phyloP scores from a whole-genome alignment of 169 alveolate species.

The Amoebophrya sp. region DNA sequence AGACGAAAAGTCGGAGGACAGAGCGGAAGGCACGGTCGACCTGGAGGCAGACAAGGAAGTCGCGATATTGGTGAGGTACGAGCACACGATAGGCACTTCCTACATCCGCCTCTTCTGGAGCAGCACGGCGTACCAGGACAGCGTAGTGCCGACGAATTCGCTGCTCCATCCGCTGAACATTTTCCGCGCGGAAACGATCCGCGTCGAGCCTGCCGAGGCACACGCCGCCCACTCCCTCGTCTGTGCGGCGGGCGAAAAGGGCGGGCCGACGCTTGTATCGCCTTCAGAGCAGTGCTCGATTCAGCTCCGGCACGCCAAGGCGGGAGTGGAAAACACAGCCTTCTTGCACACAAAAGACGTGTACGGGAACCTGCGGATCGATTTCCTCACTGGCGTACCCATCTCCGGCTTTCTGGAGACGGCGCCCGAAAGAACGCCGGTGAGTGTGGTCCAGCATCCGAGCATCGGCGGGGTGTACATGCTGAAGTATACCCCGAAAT shows the following conservation, averaged over 20 bases:
- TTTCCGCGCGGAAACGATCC: not conserved
- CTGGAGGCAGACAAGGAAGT: not conserved
- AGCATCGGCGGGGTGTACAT: not conserved
- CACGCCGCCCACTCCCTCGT: not conserved
- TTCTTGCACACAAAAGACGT: not conserved
- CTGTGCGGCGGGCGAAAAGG: not conserved
- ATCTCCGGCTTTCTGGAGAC: not conserved
- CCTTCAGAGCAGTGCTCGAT: not conserved
- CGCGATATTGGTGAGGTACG: not conserved
- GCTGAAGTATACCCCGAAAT: not conserved
- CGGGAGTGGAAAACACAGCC: not conserved
- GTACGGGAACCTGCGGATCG: not conserved
- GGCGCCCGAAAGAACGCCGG: not conserved
- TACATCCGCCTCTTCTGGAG: not conserved
- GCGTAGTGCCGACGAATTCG: not conserved
- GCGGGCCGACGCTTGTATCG: not conserved
- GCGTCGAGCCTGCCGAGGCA: not conserved
- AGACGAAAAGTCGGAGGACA: not conserved
- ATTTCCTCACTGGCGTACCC: not conserved
- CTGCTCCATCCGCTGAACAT: not conserved
- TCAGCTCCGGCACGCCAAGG: not conserved
- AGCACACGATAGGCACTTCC: not conserved
- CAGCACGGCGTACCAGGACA: not conserved
- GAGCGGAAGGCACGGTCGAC: not conserved
- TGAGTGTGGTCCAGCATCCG: not conserved